These are phyloP conservation scores for Thermomucor indicae-seudaticae DNA, from an alignment of 371 early-diverging fungal species.

Conservation along the genomic window DNA sequence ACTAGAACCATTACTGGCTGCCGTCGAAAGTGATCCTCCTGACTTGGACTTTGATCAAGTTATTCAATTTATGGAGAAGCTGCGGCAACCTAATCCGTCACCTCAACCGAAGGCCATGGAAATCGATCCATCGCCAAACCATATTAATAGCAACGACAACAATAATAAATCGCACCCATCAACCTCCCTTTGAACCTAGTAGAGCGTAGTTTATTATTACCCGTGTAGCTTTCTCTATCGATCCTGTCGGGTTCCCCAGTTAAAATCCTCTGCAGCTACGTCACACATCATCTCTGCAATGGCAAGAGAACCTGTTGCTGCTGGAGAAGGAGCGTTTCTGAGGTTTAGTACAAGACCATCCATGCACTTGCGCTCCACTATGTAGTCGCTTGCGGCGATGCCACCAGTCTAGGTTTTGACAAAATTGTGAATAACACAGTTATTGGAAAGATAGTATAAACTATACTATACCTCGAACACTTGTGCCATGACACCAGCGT, in stretches of 20 bases:
- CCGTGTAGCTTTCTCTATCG: background rate
- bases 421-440: background rate
- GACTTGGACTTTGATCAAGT: conserved; percentile 57
- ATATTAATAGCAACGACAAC: background rate
- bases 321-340: conserved; percentile 46
- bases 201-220: background rate
- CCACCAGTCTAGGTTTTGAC: conserved; percentile 24
- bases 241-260: conserved; percentile 11
- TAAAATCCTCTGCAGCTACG: conserved; percentile 38
- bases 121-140: background rate
- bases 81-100: conserved; percentile 13
- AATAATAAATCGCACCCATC: too few species aligned
- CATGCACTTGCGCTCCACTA: conserved; percentile 41
- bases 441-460: background rate
- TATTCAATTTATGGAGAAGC: conserved; percentile 55
- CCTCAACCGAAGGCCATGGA: background rate
- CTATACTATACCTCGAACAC: conserved; percentile 30
- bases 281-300: conserved; percentile 42
- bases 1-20: conserved; percentile 61
- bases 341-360: conserved; percentile 37
- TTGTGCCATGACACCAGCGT: conserved; percentile 44
- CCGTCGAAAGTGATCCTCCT: conserved; percentile 73
- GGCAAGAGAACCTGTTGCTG: conserved; percentile 41
- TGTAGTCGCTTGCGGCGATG: conserved; percentile 42
- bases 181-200: background rate